These are phyloP conservation scores for Alternaria atra DNA, from an alignment of 2,329 filamentous ascomycete species.

Conservation along the genomic window DNA sequence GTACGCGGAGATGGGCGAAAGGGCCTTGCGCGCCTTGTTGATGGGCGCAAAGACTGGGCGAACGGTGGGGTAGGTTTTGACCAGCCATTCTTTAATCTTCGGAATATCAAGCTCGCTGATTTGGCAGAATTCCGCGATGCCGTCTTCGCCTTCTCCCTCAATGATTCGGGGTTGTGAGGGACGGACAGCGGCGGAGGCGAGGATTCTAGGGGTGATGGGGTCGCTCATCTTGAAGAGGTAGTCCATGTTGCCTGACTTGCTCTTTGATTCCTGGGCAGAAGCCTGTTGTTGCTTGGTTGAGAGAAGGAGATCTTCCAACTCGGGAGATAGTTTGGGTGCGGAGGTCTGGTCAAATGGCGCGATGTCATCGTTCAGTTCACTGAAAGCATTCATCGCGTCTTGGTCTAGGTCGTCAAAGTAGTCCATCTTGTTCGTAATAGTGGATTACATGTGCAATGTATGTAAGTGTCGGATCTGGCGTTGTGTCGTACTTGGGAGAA, in stretches of 20 bases:
- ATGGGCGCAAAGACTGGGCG: background rate
- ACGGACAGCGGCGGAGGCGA: background rate
- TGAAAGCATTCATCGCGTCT: background rate
- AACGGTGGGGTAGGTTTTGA: background rate
- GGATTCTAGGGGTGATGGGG: background rate
- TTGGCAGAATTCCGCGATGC: background rate
- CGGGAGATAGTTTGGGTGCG: background rate
- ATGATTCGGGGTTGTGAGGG: background rate
- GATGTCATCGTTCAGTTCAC: background rate
- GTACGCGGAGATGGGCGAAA: background rate
- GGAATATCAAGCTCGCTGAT: background rate
- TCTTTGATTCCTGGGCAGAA: background rate
- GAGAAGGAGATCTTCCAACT: background rate
- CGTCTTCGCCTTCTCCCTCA: background rate
- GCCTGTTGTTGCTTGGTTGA: background rate
- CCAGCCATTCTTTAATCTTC: background rate
- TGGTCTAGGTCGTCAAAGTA: background rate
- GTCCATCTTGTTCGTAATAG: background rate
- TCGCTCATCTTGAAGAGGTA: constrained; percentile 1
- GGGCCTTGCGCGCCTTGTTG: background rate
- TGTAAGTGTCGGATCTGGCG: background rate
- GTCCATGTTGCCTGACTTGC: background rate
- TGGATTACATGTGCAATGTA: background rate
- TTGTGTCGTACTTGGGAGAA: background rate
- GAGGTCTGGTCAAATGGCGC: background rate